Base-by-base conservation (phyloP, 768 basidiomycete species). In the Russula sp. region DNA sequence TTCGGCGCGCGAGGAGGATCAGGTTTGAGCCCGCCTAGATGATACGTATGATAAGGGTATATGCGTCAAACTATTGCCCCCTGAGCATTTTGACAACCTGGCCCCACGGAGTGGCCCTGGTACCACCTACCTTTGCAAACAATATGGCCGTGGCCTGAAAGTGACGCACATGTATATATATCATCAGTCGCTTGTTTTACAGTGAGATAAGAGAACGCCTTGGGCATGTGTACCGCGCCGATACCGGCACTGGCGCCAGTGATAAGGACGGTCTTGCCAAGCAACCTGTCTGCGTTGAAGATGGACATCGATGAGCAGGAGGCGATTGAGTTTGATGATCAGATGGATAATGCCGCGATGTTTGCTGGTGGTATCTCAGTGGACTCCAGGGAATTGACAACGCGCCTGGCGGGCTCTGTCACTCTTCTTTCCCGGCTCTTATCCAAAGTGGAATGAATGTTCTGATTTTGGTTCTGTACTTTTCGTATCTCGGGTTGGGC, bases 191-290 rank as follows among this genome's bases (percentile, higher is more conserved):
- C 38, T 36, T 34, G 3, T 26, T n/a, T 16, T 7, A 11, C 14
- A 16, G 9, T 18, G 36, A 30, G 22, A 3, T 22, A 20, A 30
- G 22, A 26, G 60, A 32, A 22, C 38, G 75, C 87, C 34, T 34
- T 13, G 36, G 36, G 36, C 13, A 36, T 13, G 36, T 13, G 73
- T 71, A 92, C 91, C 61, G 92, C 89, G 61, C 94, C 94, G 67
- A 96, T 96, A 50, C 94, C 94, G 49, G 88, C 84, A 73, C 89
- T 91, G 5, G 94, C 93, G 24, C 94, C 94, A 32, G 94, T 96
- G 65, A 96, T 82, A 56, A 96, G 82, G 63, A 93, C 89, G 38
- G 87, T 92, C 76, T 94, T 93, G 71, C 88, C 89, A 46, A 88
- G 73, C n/a, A 94, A 77, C 70, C 89, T 85, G 57, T 89, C 83